These are phyloP conservation scores for Parsonsia alboflavescens DNA, from an alignment of 257 asterid genomes.

Conservation along the genomic window DNA sequence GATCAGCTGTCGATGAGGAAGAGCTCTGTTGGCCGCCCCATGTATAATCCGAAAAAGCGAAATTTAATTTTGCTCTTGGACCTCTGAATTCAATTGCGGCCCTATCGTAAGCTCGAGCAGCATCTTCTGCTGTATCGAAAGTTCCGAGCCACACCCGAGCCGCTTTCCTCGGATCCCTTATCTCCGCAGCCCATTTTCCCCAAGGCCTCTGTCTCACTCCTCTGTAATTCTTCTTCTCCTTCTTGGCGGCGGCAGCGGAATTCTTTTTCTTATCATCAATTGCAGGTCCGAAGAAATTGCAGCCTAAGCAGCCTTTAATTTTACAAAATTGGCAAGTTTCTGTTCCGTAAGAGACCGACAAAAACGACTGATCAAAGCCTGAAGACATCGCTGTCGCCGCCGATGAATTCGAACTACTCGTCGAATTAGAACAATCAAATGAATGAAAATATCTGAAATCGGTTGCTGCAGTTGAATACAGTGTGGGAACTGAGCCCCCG, in stretches of 20 bases:
- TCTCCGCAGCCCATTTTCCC: conserved; percentile 98
- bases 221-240: conserved; percentile 69
- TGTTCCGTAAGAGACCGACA: conserved; percentile 33
- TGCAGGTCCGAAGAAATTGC: conserved; percentile 40
- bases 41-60: conserved; percentile 67
- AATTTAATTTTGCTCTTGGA: conserved; percentile 82
- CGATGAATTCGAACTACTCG: neutral
- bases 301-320: conserved; percentile 66
- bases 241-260: conserved; percentile 12
- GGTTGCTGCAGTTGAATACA: neutral
- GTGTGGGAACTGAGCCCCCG: conserved; percentile 14
- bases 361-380: conserved; percentile 11
- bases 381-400: neutral
- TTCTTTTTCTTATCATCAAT: conserved; percentile 20
- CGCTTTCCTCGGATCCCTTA: conserved; percentile 72
- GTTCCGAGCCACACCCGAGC: conserved; percentile 95
- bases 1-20: conserved; percentile 13
- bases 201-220: conserved; percentile 93
- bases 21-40: conserved; percentile 12
- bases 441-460: conserved; percentile 7
- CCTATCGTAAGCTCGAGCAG: conserved; percentile 79
- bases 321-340: conserved; percentile 55
- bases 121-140: conserved; percentile 70
- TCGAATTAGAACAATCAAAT: neutral
- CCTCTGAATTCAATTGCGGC: conserved; percentile 87